Percentiles rank a stretch among this genome's conserved stretches.
Evolutionary conservation across 2,329 filamentous ascomycete species (phyloP).

Genomic region (Beauveria sp.): DNA sequence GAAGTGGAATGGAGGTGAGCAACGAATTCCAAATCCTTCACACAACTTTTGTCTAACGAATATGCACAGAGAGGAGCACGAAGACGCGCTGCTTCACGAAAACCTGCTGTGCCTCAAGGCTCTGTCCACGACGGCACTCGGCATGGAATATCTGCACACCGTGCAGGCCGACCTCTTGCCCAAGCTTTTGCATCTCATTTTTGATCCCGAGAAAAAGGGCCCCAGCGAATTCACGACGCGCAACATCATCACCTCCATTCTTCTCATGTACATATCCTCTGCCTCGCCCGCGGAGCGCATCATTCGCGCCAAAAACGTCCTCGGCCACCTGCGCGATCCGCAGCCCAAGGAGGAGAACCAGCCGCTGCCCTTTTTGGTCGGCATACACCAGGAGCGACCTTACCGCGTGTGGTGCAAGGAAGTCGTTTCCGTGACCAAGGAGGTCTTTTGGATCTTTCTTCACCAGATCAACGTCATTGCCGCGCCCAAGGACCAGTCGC

Average conservation of each 20-base stretch:
- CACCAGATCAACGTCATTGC: slow-evolving; percentile 87
- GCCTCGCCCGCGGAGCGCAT: slow-evolving; percentile 55
- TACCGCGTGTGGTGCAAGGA: slow-evolving; percentile 95
- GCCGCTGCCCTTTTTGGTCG: slow-evolving; percentile 77
- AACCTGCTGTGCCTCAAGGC: slow-evolving; percentile 89
- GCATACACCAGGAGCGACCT: slow-evolving; percentile 79
- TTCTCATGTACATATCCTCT: slow-evolving; percentile 80
- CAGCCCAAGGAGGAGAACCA: slow-evolving; percentile 66
- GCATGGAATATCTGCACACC: slow-evolving; percentile 70
- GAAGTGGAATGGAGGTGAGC: slow-evolving; percentile 89
- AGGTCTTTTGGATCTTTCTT: slow-evolving; percentile 98
- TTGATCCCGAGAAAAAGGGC: slow-evolving; percentile 96
- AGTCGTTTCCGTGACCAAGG: slow-evolving; percentile 85
- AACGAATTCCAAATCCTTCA: background rate
- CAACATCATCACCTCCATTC: slow-evolving; percentile 77
- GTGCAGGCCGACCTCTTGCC: slow-evolving; percentile 80
- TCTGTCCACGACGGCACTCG: slow-evolving; percentile 82
- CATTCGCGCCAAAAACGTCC: slow-evolving; percentile 62
- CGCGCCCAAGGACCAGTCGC: slow-evolving; percentile 35
- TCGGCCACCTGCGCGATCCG: slow-evolving; percentile 74
- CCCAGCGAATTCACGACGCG: slow-evolving; percentile 94
- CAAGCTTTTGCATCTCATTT: slow-evolving; percentile 78
- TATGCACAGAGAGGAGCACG: slow-evolving; percentile 73
- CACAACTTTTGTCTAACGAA: slow-evolving; percentile 17
- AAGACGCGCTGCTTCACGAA: slow-evolving; percentile 88